Evolutionary conservation across 83 land plant species (phyloP), one percentile per base, ranked within the genome.

Genomic region (Picea abies): DNA sequence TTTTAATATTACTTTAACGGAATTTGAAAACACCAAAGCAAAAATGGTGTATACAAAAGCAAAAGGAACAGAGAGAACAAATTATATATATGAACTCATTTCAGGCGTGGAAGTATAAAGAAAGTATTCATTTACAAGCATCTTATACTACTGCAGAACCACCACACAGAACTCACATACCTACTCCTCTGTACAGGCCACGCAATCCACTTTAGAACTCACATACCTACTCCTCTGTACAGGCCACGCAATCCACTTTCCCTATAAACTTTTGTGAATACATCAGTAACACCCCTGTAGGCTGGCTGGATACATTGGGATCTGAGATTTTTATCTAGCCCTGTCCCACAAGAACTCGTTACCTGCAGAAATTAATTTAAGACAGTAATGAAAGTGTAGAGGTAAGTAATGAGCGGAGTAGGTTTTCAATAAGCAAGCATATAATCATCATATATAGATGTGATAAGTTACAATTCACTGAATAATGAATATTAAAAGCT

Each of bases 191-290:
- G 72, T 84, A 84, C 12, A 84, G 69, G 19, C 85, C 71, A 23
- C 85, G 70, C 5, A 84, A 47, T 60, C 85, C 85, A 25, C 60
- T 60, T 49, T 64, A n/a, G n/a, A n/a, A n/a, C n/a, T n/a, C n/a
- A n/a, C n/a, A 22, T 83, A 84, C 85, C 84, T n/a, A 84, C 44
- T 84, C 85, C 85, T 49, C 84, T 84, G 72, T 84, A 84, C 12
- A 84, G 69, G 19, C 85, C 71, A 23, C 85, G 70, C 5, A 84
- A 47, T 60, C 85, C 85, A 25, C 60, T 60, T 49, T 64, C 76
- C 6, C 60, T 49, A 66, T 84, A 84, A 32, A 84, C 84, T 29
- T 62, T 64, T 65, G 14, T 25, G 29, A 84, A 81, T 22, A 84
- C 85, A 35, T 81, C 76, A 67, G 61, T 37, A 26, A 81, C 65